Evolutionary conservation across 345 rosid species (phyloP).

Genomic region (Rhodomyrtus tomentosa): DNA sequence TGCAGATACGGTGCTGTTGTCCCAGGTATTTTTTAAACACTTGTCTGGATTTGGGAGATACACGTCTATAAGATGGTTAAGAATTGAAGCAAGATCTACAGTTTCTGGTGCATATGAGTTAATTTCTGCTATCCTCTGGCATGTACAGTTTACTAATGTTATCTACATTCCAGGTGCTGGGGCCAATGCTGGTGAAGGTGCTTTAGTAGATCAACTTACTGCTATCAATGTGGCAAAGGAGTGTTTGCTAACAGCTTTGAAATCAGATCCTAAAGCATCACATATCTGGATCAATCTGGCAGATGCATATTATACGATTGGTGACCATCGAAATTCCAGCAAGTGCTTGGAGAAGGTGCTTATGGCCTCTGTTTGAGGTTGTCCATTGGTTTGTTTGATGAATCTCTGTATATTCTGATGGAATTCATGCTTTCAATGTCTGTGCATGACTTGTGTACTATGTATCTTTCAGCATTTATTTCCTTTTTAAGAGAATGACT

Average conservation of each 20-base stretch:
- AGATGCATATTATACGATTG: conserved; percentile 56
- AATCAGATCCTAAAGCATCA: conserved; percentile 74
- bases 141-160: background rate
- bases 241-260: conserved; percentile 63
- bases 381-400: background rate
- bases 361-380: conserved; percentile 30
- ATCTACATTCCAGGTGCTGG: conserved; percentile 56
- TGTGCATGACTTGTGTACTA: background rate
- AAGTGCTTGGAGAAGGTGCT: conserved; percentile 99
- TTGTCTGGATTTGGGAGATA: background rate
- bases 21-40: conserved; percentile 51
- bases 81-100: background rate
- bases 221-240: conserved; percentile 73
- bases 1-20: conserved; percentile 67
- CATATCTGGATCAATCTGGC: conserved; percentile 83
- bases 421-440: background rate
- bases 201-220: conserved; percentile 40
- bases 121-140: background rate
- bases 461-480: background rate
- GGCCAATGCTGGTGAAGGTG: conserved; percentile 56
- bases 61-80: background rate
- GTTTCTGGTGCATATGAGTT: background rate
- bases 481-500: background rate
- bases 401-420: conserved; percentile 21
- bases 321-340: conserved; percentile 80